These are phyloP conservation scores for Penicillium crystallinum DNA, from an alignment of 495 filamentous ascomycete species.

Conservation along the genomic window DNA sequence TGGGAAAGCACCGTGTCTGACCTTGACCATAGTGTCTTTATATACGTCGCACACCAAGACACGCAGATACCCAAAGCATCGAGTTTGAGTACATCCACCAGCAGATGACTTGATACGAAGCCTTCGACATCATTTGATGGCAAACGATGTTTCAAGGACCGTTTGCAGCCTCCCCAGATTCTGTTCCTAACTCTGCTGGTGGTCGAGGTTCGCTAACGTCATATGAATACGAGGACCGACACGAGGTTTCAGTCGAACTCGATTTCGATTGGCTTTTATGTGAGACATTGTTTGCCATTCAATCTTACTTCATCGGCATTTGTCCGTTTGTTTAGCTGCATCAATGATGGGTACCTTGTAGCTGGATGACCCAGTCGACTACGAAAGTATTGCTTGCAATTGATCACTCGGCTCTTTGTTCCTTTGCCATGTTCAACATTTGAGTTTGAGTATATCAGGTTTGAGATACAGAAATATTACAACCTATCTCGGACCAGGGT, in stretches of 20 bases:
- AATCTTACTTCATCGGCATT: background rate
- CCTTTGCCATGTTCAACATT: background rate
- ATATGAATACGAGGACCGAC: conserved; percentile 4
- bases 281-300: background rate
- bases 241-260: background rate
- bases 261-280: background rate
- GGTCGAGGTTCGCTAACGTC: background rate
- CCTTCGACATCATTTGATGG: background rate
- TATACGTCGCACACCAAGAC: background rate
- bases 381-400: background rate
- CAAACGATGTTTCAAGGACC: background rate
- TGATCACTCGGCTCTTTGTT: background rate
- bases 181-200: background rate
- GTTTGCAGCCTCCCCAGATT: conserved; percentile 3
- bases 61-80: background rate
- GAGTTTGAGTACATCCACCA: background rate
- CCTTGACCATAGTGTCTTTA: background rate
- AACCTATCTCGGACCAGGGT: background rate
- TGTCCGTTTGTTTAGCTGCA: background rate
- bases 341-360: background rate
- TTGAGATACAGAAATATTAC: background rate
- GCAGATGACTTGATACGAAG: conserved; percentile 23
- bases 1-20: background rate
- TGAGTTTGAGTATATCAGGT: background rate
- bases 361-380: background rate